Base-by-base conservation (phyloP, 1,284 basidiomycete genomes). In the Naganishia cerealis region DNA sequence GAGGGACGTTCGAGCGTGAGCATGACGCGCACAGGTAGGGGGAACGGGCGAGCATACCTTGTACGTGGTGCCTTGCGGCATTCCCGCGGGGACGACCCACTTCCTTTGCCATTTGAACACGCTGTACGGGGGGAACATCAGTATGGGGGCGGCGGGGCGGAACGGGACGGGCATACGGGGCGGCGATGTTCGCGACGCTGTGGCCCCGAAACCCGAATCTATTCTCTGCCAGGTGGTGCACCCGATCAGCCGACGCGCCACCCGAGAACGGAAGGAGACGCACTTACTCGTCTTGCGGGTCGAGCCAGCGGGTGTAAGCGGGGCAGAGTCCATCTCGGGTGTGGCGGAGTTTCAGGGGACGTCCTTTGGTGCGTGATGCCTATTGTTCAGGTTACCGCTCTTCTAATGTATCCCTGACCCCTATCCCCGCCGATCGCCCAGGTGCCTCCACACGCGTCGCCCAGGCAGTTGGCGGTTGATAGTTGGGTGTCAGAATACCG, bases 61-160 rank as follows among this genome's bases (percentile, higher is more conserved):
- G 50, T 63, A 63, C 9, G 38, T 42, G 16, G 50, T 53, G 18
- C 61, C 61, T 43, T 63, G 50, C 16, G 61, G 61, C 48, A 63
- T 29, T 29, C 61, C 61, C 21, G 50, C 38, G 12, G 61, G 61
- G 1, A 39, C 21, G 16, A 63, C 61, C 61, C 61, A 63, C 42
- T 53, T 36, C 21, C 53, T 50, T 40, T 63, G 50, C 61, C 61
- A 63, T 54, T 42, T 40, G 48, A 63, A 63, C 16, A 63, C 61
- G 16, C 61, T 63, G 50, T 16, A 53, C 16, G 12, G 3, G 2
- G 16, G 42, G 42, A 9, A 24, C 42, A 6, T 59, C 26, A 48
- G 57, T 21, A 24, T n/a, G 29, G 29, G 29, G 26, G 3, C 8
- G 0, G 18, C 3, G 13, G 12, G 46, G 26, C 12, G 46, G 3